These are phyloP conservation scores for Cyanidiococcus yangmingshanensis DNA, from an alignment of 23 red algal species.

Conservation along the genomic window DNA sequence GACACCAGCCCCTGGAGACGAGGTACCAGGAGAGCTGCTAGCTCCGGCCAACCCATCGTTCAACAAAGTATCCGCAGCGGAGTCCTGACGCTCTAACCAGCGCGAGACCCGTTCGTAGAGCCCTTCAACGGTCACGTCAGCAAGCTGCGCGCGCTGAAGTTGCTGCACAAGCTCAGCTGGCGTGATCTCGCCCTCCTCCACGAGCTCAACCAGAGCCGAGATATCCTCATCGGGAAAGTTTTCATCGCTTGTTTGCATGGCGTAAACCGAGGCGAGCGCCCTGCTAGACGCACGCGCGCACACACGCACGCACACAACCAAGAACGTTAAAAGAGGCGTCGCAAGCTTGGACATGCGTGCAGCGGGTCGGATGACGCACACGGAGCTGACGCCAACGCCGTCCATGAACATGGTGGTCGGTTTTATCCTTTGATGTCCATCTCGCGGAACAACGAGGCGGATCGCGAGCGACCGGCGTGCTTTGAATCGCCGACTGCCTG, in stretches of 20 bases:
- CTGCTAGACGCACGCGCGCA: background rate
- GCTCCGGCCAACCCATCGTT: background rate
- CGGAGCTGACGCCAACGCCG: too few species aligned
- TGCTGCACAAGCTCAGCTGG: slow-evolving; percentile 5
- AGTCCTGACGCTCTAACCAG: background rate
- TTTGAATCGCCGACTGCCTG: too few species aligned
- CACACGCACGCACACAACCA: too few species aligned
- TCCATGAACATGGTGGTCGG: too few species aligned
- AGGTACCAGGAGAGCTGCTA: background rate
- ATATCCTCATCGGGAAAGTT: background rate
- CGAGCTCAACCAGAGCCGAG: background rate
- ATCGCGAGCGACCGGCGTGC: too few species aligned
- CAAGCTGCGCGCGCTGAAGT: background rate
- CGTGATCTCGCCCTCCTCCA: slow-evolving; percentile 5
- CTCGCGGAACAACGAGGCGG: too few species aligned
- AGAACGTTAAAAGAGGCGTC: too few species aligned
- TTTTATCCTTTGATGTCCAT: too few species aligned
- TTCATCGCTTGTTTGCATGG: background rate
- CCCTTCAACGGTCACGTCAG: background rate
- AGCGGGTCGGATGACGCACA: too few species aligned
- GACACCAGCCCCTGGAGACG: background rate
- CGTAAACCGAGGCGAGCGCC: background rate
- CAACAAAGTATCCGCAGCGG: too few species aligned
- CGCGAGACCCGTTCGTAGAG: background rate
- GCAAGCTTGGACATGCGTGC: too few species aligned